phyloP scores from a whole-genome alignment of 129 eudicot genomes.

The Centrapalus pauciflorus region DNA sequence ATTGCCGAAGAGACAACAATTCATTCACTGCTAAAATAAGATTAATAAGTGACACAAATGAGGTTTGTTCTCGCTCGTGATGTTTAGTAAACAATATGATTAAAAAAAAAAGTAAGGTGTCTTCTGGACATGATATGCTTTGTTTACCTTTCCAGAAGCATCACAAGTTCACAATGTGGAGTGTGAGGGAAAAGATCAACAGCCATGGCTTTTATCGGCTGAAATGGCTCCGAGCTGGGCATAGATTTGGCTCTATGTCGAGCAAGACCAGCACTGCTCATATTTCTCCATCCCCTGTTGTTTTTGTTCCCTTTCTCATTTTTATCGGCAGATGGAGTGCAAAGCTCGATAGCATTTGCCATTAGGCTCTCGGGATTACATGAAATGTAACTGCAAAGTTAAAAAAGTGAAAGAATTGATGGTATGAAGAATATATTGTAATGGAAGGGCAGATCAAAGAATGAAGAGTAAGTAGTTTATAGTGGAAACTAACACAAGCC shows the following conservation, averaged over 20 bases:
- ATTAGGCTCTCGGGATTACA: constrained; percentile 94
- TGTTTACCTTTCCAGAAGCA: constrained; percentile 93
- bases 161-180: constrained; percentile 87
- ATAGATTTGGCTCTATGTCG: constrained; percentile 84
- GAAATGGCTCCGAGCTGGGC: constrained; percentile 91
- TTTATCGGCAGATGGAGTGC: constrained; percentile 75
- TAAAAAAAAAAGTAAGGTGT: neutral
- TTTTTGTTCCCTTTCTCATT: constrained; percentile 58
- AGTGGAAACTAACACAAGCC: constrained; percentile 99
- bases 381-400: constrained; percentile 70
- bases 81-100: too few species aligned
- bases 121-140: neutral
- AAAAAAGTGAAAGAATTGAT: neutral
- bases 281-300: constrained; percentile 72
- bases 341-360: constrained; percentile 96
- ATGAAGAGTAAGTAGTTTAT: too few species aligned
- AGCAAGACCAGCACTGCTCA: constrained; percentile 87
- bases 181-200: constrained; percentile 98
- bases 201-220: constrained; percentile 90
- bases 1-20: too few species aligned
- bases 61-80: too few species aligned
- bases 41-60: too few species aligned
- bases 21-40: too few species aligned
- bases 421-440: neutral
- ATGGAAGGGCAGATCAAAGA: too few species aligned